phyloP scores from a whole-genome alignment of 2,329 filamentous ascomycete species.

The Zymoseptoria tritici region DNA sequence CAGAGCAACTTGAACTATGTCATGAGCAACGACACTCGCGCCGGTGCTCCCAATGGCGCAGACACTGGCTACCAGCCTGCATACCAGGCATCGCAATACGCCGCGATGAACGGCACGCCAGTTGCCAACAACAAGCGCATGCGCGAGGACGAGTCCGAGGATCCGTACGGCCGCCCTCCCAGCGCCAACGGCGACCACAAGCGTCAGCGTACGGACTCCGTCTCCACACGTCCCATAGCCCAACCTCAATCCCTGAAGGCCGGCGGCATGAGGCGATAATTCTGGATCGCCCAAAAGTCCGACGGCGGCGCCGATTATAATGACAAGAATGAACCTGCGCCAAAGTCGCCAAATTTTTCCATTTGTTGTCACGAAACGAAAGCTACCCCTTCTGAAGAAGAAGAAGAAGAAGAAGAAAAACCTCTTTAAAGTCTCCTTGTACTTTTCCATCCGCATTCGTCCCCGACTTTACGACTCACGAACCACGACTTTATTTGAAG shows the following conservation, averaged over 20 bases:
- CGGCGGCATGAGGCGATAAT: conserved; percentile 23
- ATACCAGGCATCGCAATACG: conserved; percentile 42
- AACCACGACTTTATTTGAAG: conserved; percentile 20
- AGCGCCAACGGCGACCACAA: conserved; percentile 60
- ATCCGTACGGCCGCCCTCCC: conserved; percentile 58
- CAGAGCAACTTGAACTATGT: conserved; percentile 84
- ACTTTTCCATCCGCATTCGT: conserved; percentile 14
- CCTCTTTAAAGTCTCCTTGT: conserved; percentile 5
- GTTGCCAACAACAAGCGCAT: conserved; percentile 50
- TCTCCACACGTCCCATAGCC: conserved; percentile 21
- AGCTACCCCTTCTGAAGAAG: background rate
- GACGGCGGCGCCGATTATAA: conserved; percentile 10
- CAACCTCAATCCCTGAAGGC: conserved; percentile 29
- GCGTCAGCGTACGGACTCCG: conserved; percentile 61
- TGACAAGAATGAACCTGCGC: background rate
- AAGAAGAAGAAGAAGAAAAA: background rate
- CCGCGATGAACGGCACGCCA: conserved; percentile 58
- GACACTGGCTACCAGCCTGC: conserved; percentile 63
- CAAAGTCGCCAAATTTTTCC: conserved; percentile 9
- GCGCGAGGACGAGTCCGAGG: conserved; percentile 57
- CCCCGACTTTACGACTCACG: conserved; percentile 27
- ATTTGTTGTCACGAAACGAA: conserved; percentile 3
- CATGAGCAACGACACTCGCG: conserved; percentile 61
- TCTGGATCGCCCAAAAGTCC: conserved; percentile 6
- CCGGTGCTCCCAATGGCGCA: conserved; percentile 46